Base-by-base conservation (phyloP, 805 yeast species). In the Cyberlindnera veronae region DNA sequence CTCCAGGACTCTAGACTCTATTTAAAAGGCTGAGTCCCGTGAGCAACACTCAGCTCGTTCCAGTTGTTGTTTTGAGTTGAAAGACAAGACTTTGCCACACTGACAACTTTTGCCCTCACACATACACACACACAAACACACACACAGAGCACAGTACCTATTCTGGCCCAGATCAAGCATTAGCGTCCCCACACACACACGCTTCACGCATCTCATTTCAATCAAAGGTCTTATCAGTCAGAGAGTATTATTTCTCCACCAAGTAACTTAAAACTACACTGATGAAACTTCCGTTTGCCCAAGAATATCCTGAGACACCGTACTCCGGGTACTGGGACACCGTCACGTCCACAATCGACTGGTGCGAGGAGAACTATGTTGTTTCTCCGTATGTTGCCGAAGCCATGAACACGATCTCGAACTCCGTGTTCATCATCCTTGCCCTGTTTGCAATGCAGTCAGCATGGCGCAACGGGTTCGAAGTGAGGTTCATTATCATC, bases 291-390 rank as follows among this genome's bases (percentile, higher is more conserved):
- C 78, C 77, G 13, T 72, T 72, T 57, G 72, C 77, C 6, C 45
- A 55, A 46, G 76, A 79, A 2, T 79, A 79, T 52, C 84, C 86
- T 1, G 69, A 69, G 6, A 76, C 70, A 24, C 76, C 77, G 30
- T 49, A 57, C n/a, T 42, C 62, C 13, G 90, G 89, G 1, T 80
- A 62, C 58, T 87, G 96, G 96, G 93, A 93, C 1, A 65, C 69
- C 5, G 84, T 85, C 3, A 89, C 98, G 0, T 77, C 96, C 28
- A 90, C 98, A n/a, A 93, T 93, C 28, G 99, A 91, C 58, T 91
- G 98, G 98, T 91, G 99, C 64, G 99, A 91, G 57, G 98, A 93
- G 62, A 91, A 91, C 66, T 91, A 91, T 59, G 91, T 89, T 10
- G 85, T 90, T 2, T 75, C 91, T 11, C 75, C 74, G 11, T 93